phyloP scores from a whole-genome alignment of 768 basidiomycete species.

The Chalciporus chontae region DNA sequence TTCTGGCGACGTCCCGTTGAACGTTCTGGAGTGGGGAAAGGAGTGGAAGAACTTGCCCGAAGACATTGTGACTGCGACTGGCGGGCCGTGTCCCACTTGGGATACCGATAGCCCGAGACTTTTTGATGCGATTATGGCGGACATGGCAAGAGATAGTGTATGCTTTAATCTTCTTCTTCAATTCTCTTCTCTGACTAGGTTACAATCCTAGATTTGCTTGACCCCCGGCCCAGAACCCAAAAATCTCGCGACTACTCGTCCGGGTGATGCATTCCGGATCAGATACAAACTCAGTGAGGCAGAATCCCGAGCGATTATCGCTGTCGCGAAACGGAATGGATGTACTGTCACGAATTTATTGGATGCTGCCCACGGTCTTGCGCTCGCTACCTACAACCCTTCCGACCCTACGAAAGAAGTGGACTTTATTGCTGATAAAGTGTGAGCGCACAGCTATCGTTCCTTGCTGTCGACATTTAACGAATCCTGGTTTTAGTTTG shows the following conservation, averaged over 20 bases:
- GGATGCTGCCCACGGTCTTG: conserved; percentile 14
- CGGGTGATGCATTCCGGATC: conserved; percentile 3
- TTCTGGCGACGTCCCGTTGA: not conserved
- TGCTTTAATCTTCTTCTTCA: no score
- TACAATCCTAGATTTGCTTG: not conserved
- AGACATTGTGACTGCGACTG: conserved; percentile 15
- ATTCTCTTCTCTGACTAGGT: not conserved
- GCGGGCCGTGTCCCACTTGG: conserved; percentile 13
- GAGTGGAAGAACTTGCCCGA: conserved; percentile 13
- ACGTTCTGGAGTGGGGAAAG: conserved; percentile 4
- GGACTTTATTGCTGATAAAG: conserved; percentile 3
- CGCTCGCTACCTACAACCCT: conserved; percentile 8
- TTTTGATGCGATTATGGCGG: not conserved
- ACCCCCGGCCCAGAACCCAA: not conserved
- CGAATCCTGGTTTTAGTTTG: not conserved
- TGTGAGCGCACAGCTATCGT: not conserved
- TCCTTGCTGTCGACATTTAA: no score
- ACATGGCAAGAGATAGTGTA: not conserved
- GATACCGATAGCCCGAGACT: conserved; percentile 1
- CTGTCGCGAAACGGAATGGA: conserved; percentile 2
- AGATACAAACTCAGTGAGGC: conserved; percentile 1
- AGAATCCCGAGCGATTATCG: conserved; percentile 3
- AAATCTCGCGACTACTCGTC: not conserved
- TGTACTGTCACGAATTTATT: conserved; percentile 6
- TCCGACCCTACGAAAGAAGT: not conserved